A percentile compares a stretch with the other conserved stretches of the same genome.
These are phyloP conservation scores for Chrysosphaeria jannelii DNA, from an alignment of 2,329 filamentous ascomycete species.

Conservation along the genomic window DNA sequence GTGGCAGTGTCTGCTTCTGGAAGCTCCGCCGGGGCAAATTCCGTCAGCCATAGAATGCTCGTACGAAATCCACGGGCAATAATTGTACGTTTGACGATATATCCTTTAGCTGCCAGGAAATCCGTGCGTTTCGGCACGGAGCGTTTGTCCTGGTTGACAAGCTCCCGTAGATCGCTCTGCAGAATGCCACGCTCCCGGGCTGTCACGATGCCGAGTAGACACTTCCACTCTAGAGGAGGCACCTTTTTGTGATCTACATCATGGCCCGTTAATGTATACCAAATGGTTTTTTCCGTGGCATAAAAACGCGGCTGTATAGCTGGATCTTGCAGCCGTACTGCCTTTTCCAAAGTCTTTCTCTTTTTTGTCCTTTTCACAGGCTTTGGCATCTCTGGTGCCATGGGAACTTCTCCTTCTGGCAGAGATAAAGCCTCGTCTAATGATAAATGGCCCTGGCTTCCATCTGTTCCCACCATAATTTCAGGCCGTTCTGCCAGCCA, in stretches of 20 bases:
- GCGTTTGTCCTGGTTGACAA: constrained; percentile 30
- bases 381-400: not conserved
- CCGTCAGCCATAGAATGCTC: constrained; percentile 28
- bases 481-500: constrained; percentile 13
- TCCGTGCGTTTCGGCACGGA: constrained; percentile 31
- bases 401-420: constrained; percentile 7
- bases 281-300: constrained; percentile 23
- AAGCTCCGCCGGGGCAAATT: constrained; percentile 18
- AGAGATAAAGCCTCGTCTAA: constrained; percentile 12
- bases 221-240: constrained; percentile 26
- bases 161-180: constrained; percentile 25
- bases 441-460: constrained; percentile 10
- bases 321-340: constrained; percentile 2
- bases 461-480: constrained; percentile 11
- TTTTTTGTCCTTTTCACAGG: not conserved
- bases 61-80: constrained; percentile 27
- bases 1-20: constrained; percentile 7
- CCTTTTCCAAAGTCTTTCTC: not conserved
- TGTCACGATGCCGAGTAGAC: constrained; percentile 25
- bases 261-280: constrained; percentile 28
- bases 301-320: constrained; percentile 11
- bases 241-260: constrained; percentile 25
- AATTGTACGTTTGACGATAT: constrained; percentile 28
- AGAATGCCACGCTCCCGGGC: constrained; percentile 22
- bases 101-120: constrained; percentile 25